Base-by-base conservation (phyloP, 495 filamentous ascomycete species). In the Penicillium atrosanguineum region DNA sequence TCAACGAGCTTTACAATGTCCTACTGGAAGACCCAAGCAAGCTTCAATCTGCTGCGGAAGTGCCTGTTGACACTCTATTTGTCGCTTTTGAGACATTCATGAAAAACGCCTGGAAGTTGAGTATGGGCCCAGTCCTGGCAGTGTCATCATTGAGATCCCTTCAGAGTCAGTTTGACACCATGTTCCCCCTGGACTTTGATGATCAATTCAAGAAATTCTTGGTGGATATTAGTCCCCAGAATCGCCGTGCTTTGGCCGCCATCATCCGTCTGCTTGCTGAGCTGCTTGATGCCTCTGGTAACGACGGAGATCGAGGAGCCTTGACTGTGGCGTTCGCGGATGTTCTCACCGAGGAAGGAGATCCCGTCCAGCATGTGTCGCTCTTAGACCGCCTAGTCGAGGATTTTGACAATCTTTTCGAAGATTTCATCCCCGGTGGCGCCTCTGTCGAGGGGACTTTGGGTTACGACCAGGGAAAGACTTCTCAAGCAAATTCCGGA, bases 81-180 rank as follows among this genome's bases (percentile, higher is more conserved):
- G 86, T 87, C 16, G 89, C 93, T 1, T 98, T 98, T 62, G 91
- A 95, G 60, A 96, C 94, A 53, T 98, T 97, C 56, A 77, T 97
- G 62, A 84, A 82, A 52, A 86, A 88, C 51, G 91, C 91, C 26
- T 98, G 94, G 94, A 84, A 78, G 48, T 85, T 91, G 44, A 87
- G 89, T 55, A 92, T 97, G 78, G 95, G 95, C 0, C 82, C 88
- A 3, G 77, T 97, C 34, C 79, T 97, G 53, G 78, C 84, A 3
- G 66, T 77, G 28, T 72, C 85, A 21, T 77, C 80, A 15, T 70
- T 96, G 25, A 80, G 83, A 45, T 75, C 78, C 12, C 75, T 98
- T 20, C 91, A 92, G 60, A 76, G 77, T 29, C 87, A 89, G 56
- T 88, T 88, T 36, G 84, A 89, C 21, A 87, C 82, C 44, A 76